Evolutionary conservation across 345 rosid species (phyloP).

Genomic region (Cardamine occulta): DNA sequence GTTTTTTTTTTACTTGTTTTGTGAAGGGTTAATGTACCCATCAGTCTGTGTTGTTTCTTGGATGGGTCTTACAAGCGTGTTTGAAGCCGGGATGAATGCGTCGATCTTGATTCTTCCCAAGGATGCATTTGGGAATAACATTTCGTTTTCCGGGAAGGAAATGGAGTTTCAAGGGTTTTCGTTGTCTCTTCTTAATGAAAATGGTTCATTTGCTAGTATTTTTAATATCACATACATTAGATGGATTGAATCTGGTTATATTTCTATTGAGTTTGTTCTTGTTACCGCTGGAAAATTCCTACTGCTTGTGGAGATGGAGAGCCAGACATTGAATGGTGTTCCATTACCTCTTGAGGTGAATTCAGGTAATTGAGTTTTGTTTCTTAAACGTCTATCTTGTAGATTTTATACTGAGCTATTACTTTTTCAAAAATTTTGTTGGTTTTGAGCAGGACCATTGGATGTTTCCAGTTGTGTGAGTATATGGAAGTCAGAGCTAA

Average conservation of each 20-base stretch:
- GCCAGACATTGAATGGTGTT: conserved; percentile 64
- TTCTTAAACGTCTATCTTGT: background rate
- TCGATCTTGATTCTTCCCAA: conserved; percentile 64
- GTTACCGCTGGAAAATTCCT: conserved; percentile 60
- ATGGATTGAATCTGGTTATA: conserved; percentile 62
- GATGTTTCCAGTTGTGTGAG: conserved; percentile 69
- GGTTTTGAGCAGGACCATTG: conserved; percentile 57
- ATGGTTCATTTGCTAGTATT: conserved; percentile 53
- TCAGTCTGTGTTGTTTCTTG: conserved; percentile 70
- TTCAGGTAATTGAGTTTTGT: conserved; percentile 58
- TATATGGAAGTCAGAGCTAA: conserved; percentile 63
- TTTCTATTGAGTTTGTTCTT: conserved; percentile 58
- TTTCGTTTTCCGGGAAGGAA: conserved; percentile 53
- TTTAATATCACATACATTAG: conserved; percentile 50
- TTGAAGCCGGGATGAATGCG: conserved; percentile 66
- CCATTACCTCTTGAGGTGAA: conserved; percentile 71
- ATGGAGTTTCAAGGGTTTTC: conserved; percentile 53
- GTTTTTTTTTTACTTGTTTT: background rate
- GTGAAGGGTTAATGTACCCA: conserved; percentile 63
- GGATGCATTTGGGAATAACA: conserved; percentile 88
- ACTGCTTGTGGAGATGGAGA: conserved; percentile 59
- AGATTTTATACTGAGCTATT: background rate
- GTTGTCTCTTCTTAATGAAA: conserved; percentile 47
- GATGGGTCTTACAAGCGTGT: conserved; percentile 65
- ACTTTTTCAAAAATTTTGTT: background rate